Percentiles rank a stretch among this genome's conserved stretches.
These are phyloP conservation scores for Calonectria pauciramosa DNA, from an alignment of 2,329 filamentous ascomycete genomes.

Conservation along the genomic window DNA sequence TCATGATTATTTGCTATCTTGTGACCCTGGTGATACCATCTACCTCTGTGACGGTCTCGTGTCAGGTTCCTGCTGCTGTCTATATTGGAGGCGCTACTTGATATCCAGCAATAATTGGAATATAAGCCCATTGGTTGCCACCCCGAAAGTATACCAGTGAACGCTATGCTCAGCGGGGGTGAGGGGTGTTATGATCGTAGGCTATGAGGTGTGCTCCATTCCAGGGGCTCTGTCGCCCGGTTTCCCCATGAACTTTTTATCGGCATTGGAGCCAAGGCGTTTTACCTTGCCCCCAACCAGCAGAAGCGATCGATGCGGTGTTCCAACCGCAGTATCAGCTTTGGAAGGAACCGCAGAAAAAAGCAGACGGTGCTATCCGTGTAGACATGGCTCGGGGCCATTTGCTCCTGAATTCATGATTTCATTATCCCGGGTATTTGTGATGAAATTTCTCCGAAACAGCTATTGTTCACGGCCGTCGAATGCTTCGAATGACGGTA, in stretches of 20 bases:
- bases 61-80: not conserved
- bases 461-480: conserved; percentile 62
- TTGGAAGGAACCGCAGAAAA: not conserved
- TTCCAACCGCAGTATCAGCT: not conserved
- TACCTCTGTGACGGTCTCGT: not conserved
- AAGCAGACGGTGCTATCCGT: not conserved
- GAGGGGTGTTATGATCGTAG: too few relatives aligned
- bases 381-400: not conserved
- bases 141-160: too few relatives aligned
- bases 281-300: not conserved
- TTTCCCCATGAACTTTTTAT: not conserved
- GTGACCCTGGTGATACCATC: not conserved
- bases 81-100: not conserved
- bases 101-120: too few relatives aligned
- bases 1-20: not conserved
- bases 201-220: not conserved
- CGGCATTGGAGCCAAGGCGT: not conserved
- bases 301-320: not conserved
- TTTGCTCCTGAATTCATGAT: conserved; percentile 17
- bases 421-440: conserved; percentile 6
- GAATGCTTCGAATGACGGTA: conserved; percentile 70
- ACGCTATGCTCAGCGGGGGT: not conserved
- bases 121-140: not conserved
- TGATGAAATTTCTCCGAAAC: not conserved
- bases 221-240: not conserved